Conservation (phyloP, 23 red algal genomes). For the Porphyridium purpureum region DNA sequence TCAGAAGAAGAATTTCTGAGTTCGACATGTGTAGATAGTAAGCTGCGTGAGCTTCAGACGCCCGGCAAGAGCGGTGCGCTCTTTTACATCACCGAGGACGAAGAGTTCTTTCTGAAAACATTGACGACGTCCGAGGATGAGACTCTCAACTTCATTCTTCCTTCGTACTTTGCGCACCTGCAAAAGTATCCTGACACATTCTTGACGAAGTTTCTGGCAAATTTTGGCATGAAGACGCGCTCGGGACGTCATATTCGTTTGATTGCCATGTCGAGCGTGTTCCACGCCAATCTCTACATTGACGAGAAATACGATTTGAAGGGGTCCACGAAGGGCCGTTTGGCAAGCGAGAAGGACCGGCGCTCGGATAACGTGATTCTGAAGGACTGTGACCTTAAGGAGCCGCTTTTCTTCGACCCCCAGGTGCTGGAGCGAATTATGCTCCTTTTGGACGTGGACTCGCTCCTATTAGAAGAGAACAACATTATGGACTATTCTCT, state of each 20-base stretch:
- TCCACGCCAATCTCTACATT: constrained; percentile 34
- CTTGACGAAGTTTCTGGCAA: constrained; percentile 63
- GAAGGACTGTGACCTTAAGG: constrained; percentile 62
- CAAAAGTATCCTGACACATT: constrained; percentile 36
- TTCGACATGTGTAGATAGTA: constrained; percentile 28
- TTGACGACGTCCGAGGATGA: constrained; percentile 37
- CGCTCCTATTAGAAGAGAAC: constrained; percentile 34
- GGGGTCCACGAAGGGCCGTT: constrained; percentile 35
- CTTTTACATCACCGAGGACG: constrained; percentile 83
- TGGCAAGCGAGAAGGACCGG: constrained; percentile 24
- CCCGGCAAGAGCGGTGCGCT: constrained; percentile 58
- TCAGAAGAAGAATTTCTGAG: constrained; percentile 58
- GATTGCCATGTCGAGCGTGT: constrained; percentile 66
- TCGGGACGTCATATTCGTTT: constrained; percentile 67
- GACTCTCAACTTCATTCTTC: constrained; percentile 44
- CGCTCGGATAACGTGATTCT: constrained; percentile 42
- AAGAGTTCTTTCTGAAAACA: constrained; percentile 85
- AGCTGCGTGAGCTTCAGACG: constrained; percentile 58
- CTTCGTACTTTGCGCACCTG: constrained; percentile 46
- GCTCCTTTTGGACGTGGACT: constrained; percentile 50
- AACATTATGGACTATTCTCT: constrained; percentile 78
- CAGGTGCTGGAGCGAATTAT: constrained; percentile 29
- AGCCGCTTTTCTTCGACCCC: constrained; percentile 46
- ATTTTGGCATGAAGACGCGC: constrained; percentile 55
- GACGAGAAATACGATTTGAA: constrained; percentile 90